Percentiles rank a stretch among this genome's conserved stretches.
phyloP scores from a whole-genome alignment of 1,284 basidiomycete species.

The Flammula alnicola region DNA sequence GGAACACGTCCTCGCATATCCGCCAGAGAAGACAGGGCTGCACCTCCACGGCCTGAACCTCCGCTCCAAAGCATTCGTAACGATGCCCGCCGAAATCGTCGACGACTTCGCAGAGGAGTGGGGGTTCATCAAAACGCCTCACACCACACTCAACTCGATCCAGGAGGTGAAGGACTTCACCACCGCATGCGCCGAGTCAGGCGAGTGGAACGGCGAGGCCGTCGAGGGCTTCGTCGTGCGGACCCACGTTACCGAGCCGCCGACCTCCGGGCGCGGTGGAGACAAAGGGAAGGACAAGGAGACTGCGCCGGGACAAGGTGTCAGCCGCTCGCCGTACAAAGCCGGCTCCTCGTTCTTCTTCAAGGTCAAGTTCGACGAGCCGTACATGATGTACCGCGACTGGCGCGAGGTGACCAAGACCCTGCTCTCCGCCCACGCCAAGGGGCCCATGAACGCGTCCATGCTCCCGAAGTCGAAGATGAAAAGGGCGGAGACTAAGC shows the following conservation, averaged over 20 bases:
- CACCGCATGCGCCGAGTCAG: slow-evolving; percentile 66
- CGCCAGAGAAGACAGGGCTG: slow-evolving; percentile 84
- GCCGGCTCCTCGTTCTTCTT: slow-evolving; percentile 94
- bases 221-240: slow-evolving; percentile 98
- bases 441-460: slow-evolving; percentile 33
- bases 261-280: slow-evolving; percentile 30
- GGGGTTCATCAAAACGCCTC: slow-evolving; percentile 89
- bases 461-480: slow-evolving; percentile 65
- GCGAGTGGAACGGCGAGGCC: slow-evolving; percentile 83
- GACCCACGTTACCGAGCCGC: slow-evolving; percentile 60
- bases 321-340: slow-evolving; percentile 60
- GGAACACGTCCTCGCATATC: slow-evolving; percentile 92
- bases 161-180: slow-evolving; percentile 78
- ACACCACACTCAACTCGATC: slow-evolving; percentile 63
- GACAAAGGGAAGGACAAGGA: slow-evolving; percentile 21
- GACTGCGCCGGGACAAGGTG: slow-evolving; percentile 29
- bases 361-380: slow-evolving; percentile 99
- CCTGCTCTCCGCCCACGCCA: slow-evolving; percentile 54
- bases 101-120: slow-evolving; percentile 86
- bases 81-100: slow-evolving; percentile 71
- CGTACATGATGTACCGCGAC: slow-evolving; percentile 98
- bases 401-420: slow-evolving; percentile 94
- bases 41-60: slow-evolving; percentile 93
- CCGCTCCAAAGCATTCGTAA: slow-evolving; percentile 74
- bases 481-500: slow-evolving; percentile 66